phyloP scores from a whole-genome alignment of 148 eudicot genomes.

The Rhododendron simsii region DNA sequence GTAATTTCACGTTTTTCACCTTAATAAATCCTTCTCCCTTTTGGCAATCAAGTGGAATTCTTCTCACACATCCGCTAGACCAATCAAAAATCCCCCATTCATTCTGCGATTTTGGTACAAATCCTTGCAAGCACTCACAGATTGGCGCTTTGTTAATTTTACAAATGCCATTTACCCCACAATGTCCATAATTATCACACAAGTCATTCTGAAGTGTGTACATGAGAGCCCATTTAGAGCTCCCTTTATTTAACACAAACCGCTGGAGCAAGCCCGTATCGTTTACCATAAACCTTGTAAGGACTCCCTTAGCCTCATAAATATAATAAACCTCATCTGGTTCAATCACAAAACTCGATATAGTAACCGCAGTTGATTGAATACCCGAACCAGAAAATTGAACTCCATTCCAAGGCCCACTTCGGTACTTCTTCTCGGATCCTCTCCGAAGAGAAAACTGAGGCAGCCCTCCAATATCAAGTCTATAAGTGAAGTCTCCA shows the following conservation, averaged over 20 bases:
- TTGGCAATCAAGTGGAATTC: conserved; percentile 6
- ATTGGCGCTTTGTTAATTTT: neutral
- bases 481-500: neutral
- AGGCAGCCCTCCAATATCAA: conserved; percentile 16
- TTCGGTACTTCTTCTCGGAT: neutral
- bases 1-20: neutral
- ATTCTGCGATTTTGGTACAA: conserved; percentile 6
- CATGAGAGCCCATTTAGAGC: conserved; percentile 13
- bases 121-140: conserved; percentile 23
- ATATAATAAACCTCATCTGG: conserved; percentile 5
- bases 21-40: neutral
- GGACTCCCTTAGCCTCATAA: neutral
- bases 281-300: conserved; percentile 14
- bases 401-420: conserved; percentile 25
- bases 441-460: neutral
- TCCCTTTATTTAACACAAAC: conserved; percentile 13
- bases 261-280: conserved; percentile 7
- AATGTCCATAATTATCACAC: conserved; percentile 20
- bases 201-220: neutral
- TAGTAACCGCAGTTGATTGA: neutral
- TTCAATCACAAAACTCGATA: neutral
- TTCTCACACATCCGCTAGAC: conserved; percentile 20
- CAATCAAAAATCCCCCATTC: conserved; percentile 16
- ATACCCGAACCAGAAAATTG: neutral
- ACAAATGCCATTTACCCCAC: conserved; percentile 25